Evolutionary conservation across 2,329 filamentous ascomycete genomes (phyloP), one percentile per base, ranked within the genome.

Genomic region (Stemphylium lycopersici): DNA sequence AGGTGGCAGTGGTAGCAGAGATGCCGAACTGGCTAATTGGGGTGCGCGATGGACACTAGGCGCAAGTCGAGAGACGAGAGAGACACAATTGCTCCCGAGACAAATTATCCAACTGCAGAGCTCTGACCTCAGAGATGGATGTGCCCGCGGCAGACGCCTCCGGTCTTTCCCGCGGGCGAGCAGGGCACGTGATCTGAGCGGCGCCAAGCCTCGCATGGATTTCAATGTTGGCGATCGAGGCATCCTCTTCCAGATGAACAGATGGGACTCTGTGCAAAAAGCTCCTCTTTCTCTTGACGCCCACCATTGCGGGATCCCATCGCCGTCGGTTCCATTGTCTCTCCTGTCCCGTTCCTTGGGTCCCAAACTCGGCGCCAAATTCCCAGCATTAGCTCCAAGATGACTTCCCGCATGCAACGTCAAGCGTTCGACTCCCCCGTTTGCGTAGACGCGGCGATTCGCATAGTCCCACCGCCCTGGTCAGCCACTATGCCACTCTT

Each of bases 401-500:
- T 49, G 42, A 40, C 48, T 36, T 22, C 49, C 43, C 45, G 55
- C 55, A 58, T 58, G 58, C 55, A 48, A 51, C 48, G 48, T 31
- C 43, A 39, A 47, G 50, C 50, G 48, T 55, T 55, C 24, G 56
- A 50, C 32, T 59, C 39, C 40, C 37, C 56, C 51, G 55, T 63
- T 53, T 60, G 61, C 58, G 55, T 58, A 52, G 55, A 52, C 56
- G 61, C 59, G 43, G 56, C 58, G 52, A 48, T 49, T 48, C 52
- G 56, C 56, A 61, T 48, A 59, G 52, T 57, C 56, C 52, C 59
- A 56, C 58, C 52, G 55, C 58, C 52, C 54, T 56, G 31, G 42
- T 29, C 48, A 49, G 51, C 51, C 45, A 37, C 49, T 47, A 31
- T 37, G 36, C 48, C 47, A 36, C 26, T 43, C 15, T 16, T 43